phyloP scores from a whole-genome alignment of 2,329 filamentous ascomycete genomes.

The Penicillium sp. region DNA sequence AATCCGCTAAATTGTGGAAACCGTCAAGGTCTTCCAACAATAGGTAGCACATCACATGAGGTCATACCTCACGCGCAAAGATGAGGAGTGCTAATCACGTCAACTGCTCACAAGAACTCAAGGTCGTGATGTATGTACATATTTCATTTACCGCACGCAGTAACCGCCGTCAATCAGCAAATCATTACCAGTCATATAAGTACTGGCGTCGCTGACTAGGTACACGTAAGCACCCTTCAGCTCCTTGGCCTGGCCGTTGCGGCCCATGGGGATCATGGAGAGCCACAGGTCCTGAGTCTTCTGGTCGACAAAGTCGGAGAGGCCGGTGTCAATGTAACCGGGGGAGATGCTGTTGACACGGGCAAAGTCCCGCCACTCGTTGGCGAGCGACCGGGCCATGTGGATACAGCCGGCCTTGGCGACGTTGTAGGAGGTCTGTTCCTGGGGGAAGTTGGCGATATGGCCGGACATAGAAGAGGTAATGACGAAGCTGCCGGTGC shows the following conservation, averaged over 20 bases:
- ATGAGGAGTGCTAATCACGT: no score
- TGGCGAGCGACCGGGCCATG: slow-evolving; percentile 63
- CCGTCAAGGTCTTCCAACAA: not conserved
- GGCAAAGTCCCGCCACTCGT: slow-evolving; percentile 70
- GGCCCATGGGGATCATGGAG: slow-evolving; percentile 61
- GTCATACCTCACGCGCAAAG: not conserved
- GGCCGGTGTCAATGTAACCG: slow-evolving; percentile 68
- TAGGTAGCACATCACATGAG: not conserved
- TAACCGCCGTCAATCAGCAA: slow-evolving; percentile 54
- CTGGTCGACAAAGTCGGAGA: slow-evolving; percentile 65
- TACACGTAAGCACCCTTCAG: slow-evolving; percentile 62
- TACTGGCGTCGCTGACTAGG: slow-evolving; percentile 50
- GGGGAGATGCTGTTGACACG: slow-evolving; percentile 69
- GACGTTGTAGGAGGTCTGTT: slow-evolving; percentile 66
- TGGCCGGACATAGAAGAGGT: slow-evolving; percentile 64
- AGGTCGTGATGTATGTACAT: slow-evolving; percentile 7
- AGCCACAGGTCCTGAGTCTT: slow-evolving; percentile 60
- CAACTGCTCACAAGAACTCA: not conserved
- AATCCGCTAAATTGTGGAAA: not conserved
- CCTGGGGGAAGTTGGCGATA: slow-evolving; percentile 61
- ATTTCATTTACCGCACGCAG: slow-evolving; percentile 40
- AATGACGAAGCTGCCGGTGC: slow-evolving; percentile 65
- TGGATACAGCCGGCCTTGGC: slow-evolving; percentile 69
- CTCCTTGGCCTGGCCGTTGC: slow-evolving; percentile 65
- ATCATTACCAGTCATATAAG: slow-evolving; percentile 53